Base-by-base conservation (phyloP, 352 stramenopile genomes). In the Pythium dissimile region DNA sequence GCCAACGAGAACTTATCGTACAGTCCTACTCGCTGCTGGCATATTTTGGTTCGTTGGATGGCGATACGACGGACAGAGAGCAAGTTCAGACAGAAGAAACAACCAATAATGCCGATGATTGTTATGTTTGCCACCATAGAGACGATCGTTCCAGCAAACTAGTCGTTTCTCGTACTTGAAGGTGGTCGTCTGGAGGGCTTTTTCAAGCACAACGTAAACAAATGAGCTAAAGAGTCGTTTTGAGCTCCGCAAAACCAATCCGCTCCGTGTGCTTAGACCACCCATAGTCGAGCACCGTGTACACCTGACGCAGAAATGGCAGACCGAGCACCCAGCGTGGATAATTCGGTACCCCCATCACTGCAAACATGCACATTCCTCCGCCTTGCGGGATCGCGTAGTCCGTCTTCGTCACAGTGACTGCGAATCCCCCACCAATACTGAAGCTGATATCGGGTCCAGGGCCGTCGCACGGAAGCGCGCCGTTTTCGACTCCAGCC, bases 241-340 rank as follows among this genome's bases (percentile, higher is more conserved):
- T 54, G 35, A 51, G 8, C 2, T 18, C 34, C 7, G 59, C 59
- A 24, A 66, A 61, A 4, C 50, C 59, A n/a, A 61, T 32, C 28
- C 59, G 51, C 18, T 42, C 18, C 1, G 56, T 13, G 27, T 23
- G n/a, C 21, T 42, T 28, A 11, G 23, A 46, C n/a, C 16, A n/a
- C 2, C 59, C 59, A 44, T 38, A 66, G 51, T 66, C 51, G n/a
- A 66, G 47, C 10, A 57, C 50, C 15, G 38, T 50, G 44, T 66
- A 66, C 34, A 52, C 34, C 1, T 39, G n/a, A 15, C 30, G 50
- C 35, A 66, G 50, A 21, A 66, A 32, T 2, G 44, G 44, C 21
- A 43, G 8, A 5, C 50, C 59, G 1, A 66, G 1, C 1, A 34
- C 4, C 51, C 59, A 66, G 3, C 42, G 5, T 8, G 20, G n/a